Evolutionary conservation across 202 grass and related monocot species (phyloP).

Genomic region (Carex arenaria): DNA sequence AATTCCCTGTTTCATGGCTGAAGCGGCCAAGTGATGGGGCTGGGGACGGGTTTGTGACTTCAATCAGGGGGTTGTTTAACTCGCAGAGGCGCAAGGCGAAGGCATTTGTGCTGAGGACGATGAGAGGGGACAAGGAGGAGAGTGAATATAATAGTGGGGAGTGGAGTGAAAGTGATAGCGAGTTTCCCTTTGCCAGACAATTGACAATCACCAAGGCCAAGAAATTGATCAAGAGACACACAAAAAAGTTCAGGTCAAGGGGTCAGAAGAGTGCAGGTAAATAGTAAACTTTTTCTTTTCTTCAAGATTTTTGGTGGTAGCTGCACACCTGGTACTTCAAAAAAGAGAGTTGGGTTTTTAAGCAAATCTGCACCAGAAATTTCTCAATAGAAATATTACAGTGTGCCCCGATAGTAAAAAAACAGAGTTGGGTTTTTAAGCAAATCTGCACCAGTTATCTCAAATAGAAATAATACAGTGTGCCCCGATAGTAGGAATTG

Average conservation of each 20-base stretch:
- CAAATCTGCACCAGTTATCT: background rate
- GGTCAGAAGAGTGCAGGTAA: conserved; percentile 83
- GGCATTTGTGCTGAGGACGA: conserved; percentile 67
- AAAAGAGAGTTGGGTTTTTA: background rate
- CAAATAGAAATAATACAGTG: background rate
- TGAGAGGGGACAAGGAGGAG: conserved; percentile 62
- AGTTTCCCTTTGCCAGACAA: conserved; percentile 80
- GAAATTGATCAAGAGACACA: conserved; percentile 60
- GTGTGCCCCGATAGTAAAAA: background rate
- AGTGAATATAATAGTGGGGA: conserved; percentile 65
- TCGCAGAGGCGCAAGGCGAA: conserved; percentile 77
- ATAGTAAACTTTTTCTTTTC: background rate
- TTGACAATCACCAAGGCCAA: conserved; percentile 88
- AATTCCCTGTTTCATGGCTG: conserved; percentile 73
- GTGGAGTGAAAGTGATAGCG: conserved; percentile 91
- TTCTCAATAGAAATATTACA: background rate
- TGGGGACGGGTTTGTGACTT: conserved; percentile 88
- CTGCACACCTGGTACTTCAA: background rate
- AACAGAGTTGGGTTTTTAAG: background rate
- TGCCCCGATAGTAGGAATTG: background rate
- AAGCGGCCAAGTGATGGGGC: conserved; percentile 72
- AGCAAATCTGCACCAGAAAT: background rate
- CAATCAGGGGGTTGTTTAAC: conserved; percentile 95
- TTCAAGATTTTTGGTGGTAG: background rate
- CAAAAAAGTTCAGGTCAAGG: conserved; percentile 73